These are phyloP conservation scores for Trichophyton mentagrophytes DNA, from an alignment of 2,329 filamentous ascomycete genomes.

Conservation along the genomic window DNA sequence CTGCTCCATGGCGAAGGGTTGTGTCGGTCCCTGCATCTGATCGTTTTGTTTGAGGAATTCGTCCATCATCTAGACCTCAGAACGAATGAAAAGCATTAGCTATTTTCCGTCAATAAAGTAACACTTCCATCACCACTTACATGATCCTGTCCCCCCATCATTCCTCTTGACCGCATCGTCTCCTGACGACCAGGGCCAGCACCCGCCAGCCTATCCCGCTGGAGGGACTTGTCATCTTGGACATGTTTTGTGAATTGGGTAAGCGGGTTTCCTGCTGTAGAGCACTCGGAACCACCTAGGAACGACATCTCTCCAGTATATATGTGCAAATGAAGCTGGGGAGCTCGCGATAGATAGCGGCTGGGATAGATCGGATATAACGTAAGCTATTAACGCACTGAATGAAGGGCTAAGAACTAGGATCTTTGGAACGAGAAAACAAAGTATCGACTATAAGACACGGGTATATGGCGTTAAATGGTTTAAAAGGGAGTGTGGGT, in stretches of 20 bases:
- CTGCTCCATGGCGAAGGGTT: slow-evolving; percentile 54
- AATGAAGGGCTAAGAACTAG: not conserved
- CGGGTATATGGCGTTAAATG: not conserved
- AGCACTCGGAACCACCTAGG: slow-evolving; percentile 90
- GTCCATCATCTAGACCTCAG: slow-evolving; percentile 63
- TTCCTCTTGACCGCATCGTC: slow-evolving; percentile 61
- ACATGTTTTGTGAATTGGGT: slow-evolving; percentile 97
- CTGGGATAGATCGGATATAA: not conserved
- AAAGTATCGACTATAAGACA: not conserved
- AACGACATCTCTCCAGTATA: slow-evolving; percentile 62
- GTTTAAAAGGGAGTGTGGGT: not conserved
- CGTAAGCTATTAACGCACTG: not conserved
- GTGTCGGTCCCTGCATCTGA: slow-evolving; percentile 42
- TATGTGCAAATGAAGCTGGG: not conserved
- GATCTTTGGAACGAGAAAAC: not conserved
- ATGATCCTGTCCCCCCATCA: slow-evolving; percentile 61
- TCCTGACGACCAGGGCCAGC: slow-evolving; percentile 58
- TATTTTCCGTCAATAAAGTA: slow-evolving; percentile 12
- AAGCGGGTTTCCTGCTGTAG: slow-evolving; percentile 86
- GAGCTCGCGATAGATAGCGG: not conserved
- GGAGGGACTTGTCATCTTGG: slow-evolving; percentile 87
- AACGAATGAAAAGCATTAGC: slow-evolving; percentile 2
- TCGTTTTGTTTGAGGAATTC: slow-evolving; percentile 74
- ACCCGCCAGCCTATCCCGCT: slow-evolving; percentile 76
- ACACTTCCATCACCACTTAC: slow-evolving; percentile 27